Percentiles rank a stretch among this genome's conserved stretches.
These are phyloP conservation scores for Puccinia coronata DNA, from an alignment of 1,284 basidiomycete species.

Conservation along the genomic window DNA sequence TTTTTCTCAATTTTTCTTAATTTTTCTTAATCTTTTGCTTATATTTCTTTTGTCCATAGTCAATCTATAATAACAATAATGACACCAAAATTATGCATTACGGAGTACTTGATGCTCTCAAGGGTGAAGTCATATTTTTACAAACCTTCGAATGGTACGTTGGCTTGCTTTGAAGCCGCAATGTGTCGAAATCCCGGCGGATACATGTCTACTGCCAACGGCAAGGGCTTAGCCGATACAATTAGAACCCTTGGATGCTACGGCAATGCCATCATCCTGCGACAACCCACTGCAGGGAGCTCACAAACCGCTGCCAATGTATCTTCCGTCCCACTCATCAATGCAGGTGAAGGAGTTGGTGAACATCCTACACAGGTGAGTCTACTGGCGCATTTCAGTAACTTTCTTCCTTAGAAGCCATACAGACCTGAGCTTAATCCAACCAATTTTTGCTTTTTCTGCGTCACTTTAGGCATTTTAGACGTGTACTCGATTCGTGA, in stretches of 20 bases:
- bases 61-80: too few species aligned
- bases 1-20: too few species aligned
- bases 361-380: slow-evolving; percentile 86
- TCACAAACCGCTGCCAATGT: slow-evolving; percentile 87
- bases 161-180: too few species aligned
- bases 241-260: slow-evolving; percentile 94
- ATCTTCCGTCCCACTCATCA: slow-evolving; percentile 92
- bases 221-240: slow-evolving; percentile 90
- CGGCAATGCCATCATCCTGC: slow-evolving; percentile 88
- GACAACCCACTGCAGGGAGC: slow-evolving; percentile 91
- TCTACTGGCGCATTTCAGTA: neutral
- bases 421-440: neutral
- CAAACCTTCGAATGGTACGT: too few species aligned
- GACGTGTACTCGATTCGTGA: slow-evolving; percentile 98
- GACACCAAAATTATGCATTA: too few species aligned
- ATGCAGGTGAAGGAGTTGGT: slow-evolving; percentile 94
- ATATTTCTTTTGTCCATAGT: too few species aligned
- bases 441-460: neutral
- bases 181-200: too few species aligned
- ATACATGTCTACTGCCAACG: too few species aligned
- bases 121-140: too few species aligned
- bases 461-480: slow-evolving; percentile 68
- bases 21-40: too few species aligned
- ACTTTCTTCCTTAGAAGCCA: neutral
- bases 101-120: too few species aligned